Evolutionary conservation across 257 asterid genomes (phyloP), one percentile per base, ranked within the genome.

Genomic region (Solanum sparsipilum): DNA sequence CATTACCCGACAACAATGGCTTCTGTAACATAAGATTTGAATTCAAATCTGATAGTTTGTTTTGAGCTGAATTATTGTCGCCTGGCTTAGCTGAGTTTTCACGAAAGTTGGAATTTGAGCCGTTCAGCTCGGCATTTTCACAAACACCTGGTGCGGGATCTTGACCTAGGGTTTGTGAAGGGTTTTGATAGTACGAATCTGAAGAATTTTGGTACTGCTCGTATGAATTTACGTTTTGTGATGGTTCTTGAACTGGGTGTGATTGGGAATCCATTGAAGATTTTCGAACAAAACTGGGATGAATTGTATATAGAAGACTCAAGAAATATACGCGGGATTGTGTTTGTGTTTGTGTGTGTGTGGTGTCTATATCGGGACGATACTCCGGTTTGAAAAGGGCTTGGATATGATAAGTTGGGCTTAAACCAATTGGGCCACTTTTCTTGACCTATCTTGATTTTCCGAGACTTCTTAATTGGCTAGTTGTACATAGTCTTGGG

Each of bases 1-100:
- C 96, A 84, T 93, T 95, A n/a, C 91, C 98, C 41, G 98, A 94
- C 46, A 94, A 82, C 82, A 95, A 84, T 68, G 93, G 94, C 90
- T 92, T 95, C 25, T 89, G 94, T 3, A 91, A 27, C 87, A 88
- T 94, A 35, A 86, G 88, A 71, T 91, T 93, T 25, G 91, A 74
- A 21, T 68, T 39, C 23, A 90, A 86, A 36, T 83, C 92, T 86
- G 70, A 32, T n/a, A 29, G 82, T 27, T 20, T 87, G 87, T 65
- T 65, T 41, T 68, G 84, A 46, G 70, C 70, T 71, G 46, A 78
- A 85, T 88, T 91, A 85, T 88, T 91, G 13, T 83, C 85, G 1
- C 71, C 67, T 16, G 20, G 75, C 63, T 13, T 41, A 41, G 48
- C 44, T 39, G 44, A 41, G 15, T 41, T 41, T 41, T 41, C 48